phyloP scores from a whole-genome alignment of 257 asterid species.

The Plantago major region DNA sequence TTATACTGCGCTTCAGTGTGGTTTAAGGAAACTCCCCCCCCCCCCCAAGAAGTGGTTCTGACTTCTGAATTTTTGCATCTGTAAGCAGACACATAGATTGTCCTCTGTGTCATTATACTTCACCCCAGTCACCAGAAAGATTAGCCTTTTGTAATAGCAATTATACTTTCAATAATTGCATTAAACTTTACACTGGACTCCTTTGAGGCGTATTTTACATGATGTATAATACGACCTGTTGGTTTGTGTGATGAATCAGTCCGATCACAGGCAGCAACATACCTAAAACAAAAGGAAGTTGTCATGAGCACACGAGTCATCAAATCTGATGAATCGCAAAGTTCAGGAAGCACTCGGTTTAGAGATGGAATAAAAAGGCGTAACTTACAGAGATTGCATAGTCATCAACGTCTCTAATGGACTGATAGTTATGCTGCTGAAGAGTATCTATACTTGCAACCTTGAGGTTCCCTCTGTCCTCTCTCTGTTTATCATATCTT shows the following conservation, averaged over 20 bases:
- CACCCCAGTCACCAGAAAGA: not conserved
- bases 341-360: conserved; percentile 56
- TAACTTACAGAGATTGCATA: conserved; percentile 47
- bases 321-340: conserved; percentile 26
- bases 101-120: not conserved
- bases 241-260: conserved; percentile 42
- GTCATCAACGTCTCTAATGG: conserved; percentile 25
- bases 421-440: conserved; percentile 20
- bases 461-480: conserved; percentile 16
- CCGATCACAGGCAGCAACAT: conserved; percentile 64
- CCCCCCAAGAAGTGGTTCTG: too few species aligned
- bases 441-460: not conserved
- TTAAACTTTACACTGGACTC: conserved; percentile 4
- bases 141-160: not conserved
- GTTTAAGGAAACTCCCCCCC: too few species aligned
- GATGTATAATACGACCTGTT: conserved; percentile 7
- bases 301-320: conserved; percentile 25
- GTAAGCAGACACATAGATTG: too few species aligned
- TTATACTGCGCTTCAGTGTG: too few species aligned
- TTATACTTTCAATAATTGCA: not conserved
- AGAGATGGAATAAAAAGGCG: conserved; percentile 57
- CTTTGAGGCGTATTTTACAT: not conserved
- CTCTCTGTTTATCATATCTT: conserved; percentile 15
- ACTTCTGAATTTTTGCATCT: too few species aligned
- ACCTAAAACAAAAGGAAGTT: conserved; percentile 44